Base-by-base conservation (phyloP, 306 rosid species). In the Rosa multiflora region DNA sequence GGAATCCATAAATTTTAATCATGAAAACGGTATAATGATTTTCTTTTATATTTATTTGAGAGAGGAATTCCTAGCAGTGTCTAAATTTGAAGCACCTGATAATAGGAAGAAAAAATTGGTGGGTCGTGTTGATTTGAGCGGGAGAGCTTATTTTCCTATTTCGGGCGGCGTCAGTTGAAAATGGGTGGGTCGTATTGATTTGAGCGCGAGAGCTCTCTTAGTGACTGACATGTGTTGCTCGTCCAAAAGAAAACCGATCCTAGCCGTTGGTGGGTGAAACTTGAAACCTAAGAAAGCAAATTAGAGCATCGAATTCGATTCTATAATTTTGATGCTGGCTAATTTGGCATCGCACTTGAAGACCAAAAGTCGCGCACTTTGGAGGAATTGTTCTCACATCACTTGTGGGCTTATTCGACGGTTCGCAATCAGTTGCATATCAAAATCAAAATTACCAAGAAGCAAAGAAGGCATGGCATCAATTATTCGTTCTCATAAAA, bases 261-360 rank as follows among this genome's bases (percentile, higher is more conserved):
- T 76, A 62, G 72, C 79, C 79, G 72, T 47, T 76, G 48, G 61
- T 29, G n/a, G 20, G 8, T 61, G 44, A 4, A 75, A 61, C 32
- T 59, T 62, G 20, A 26, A 42, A 26, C 29, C 29, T 13, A 56
- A 74, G 37, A 49, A 46, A 52, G 53, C 23, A 59, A 62, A 59
- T 20, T 40, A 13, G 6, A 68, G 87, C 13, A 85, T 87, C 85
- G 67, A 87, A 89, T 87, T 89, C 83, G 82, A 85, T 83, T 79
- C 81, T 82, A 20, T 39, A 15, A 15, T 4, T 18, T 67, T 47
- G 70, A 81, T 75, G 84, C 48, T 80, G 83, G 85, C 69, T 68
- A n/a, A 79, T 72, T 81, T 81, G 39, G 49, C 32, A 66, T 75
- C 86, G 53, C 80, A 76, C 66, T 66, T 62, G 46, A 64, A 73